Conservation (phyloP, 106 monocot genomes). For the Dendrobium chrysotoxum region DNA sequence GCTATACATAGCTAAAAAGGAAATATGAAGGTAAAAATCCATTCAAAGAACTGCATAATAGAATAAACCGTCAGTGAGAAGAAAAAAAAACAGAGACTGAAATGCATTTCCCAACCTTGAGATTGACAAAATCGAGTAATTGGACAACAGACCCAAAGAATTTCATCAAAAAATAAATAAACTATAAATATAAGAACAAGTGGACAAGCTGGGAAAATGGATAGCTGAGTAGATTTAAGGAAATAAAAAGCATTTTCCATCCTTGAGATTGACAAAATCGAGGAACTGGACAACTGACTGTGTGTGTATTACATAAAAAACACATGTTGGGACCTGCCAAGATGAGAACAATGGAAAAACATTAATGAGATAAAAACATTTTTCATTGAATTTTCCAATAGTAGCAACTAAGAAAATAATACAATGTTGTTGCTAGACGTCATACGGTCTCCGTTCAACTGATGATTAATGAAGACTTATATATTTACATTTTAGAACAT, state of each 20-base stretch:
- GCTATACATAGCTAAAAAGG: neutral
- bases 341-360: no score
- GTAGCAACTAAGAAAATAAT: neutral
- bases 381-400: no score
- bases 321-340: no score
- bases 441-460: neutral
- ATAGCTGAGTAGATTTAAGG: no score
- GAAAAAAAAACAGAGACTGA: neutral
- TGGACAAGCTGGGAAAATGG: no score
- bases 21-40: neutral
- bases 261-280: no score
- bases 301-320: neutral
- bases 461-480: neutral
- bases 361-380: no score
- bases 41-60: neutral
- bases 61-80: neutral
- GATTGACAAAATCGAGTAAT: neutral
- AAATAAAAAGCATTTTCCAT: no score
- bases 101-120: neutral
- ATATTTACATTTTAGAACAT: neutral
- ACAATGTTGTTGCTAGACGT: neutral
- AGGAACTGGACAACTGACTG: neutral
- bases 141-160: neutral
- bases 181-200: no score
- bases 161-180: no score